phyloP scores from a whole-genome alignment of 345 rosid genomes.

The Boechera retrofracta region DNA sequence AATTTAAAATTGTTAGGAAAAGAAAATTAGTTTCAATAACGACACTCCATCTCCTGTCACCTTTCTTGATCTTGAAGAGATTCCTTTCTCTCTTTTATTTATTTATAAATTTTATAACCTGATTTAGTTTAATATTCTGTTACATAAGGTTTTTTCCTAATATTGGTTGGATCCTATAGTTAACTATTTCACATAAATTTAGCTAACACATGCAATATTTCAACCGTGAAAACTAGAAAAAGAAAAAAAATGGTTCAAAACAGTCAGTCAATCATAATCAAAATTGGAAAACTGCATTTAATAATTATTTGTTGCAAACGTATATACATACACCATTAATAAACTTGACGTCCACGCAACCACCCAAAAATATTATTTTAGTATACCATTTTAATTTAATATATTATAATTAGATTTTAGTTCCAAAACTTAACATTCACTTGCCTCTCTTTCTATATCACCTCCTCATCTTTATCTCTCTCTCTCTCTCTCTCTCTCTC shows the following conservation, averaged over 20 bases:
- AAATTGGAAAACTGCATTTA: constrained; percentile 31
- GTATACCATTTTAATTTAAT: constrained; percentile 8
- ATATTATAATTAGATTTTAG: constrained; percentile 7
- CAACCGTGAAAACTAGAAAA: constrained; percentile 31
- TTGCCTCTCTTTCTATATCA: constrained; percentile 39
- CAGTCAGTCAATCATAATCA: constrained; percentile 34
- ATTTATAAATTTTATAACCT: neutral
- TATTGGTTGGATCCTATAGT: neutral
- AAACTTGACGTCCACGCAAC: constrained; percentile 87
- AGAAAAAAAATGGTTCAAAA: constrained; percentile 9
- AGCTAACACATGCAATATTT: constrained; percentile 13
- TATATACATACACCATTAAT: constrained; percentile 52
- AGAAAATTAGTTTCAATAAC: constrained; percentile 36
- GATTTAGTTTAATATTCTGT: neutral
- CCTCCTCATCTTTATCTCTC: constrained; percentile 29
- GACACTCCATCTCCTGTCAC: constrained; percentile 42
- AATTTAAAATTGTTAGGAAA: constrained; percentile 11
- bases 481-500: constrained; percentile 3
- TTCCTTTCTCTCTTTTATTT: constrained; percentile 26
- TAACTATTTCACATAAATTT: neutral
- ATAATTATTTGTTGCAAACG: constrained; percentile 46
- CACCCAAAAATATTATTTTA: constrained; percentile 29
- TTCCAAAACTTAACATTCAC: constrained; percentile 38
- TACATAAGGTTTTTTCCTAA: constrained; percentile 19
- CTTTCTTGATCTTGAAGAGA: constrained; percentile 45